A percentile compares a stretch with the other conserved stretches of the same genome.
These are phyloP conservation scores for Astrephomene gubernaculifera DNA, from an alignment of 139 green algal genomes.

Conservation along the genomic window DNA sequence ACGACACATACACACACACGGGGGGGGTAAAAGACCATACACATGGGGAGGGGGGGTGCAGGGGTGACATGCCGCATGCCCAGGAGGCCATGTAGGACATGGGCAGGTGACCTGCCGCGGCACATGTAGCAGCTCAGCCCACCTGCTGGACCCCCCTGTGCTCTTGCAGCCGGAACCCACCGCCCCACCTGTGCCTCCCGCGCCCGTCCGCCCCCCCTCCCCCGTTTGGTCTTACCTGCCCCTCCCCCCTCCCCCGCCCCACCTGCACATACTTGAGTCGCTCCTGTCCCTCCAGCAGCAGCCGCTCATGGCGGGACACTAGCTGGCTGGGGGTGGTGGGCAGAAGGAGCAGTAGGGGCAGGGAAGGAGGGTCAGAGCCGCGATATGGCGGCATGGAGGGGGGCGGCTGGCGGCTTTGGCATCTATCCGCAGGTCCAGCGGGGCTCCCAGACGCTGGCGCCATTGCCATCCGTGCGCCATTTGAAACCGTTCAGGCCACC, in stretches of 20 bases:
- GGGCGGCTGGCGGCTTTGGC: not conserved
- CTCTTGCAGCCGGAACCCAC: too few relatives aligned
- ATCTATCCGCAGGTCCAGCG: not conserved
- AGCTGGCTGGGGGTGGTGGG: not conserved
- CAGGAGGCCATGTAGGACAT: too few relatives aligned
- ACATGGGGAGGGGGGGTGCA: too few relatives aligned
- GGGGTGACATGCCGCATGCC: too few relatives aligned
- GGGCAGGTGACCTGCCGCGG: too few relatives aligned
- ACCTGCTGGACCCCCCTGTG: too few relatives aligned
- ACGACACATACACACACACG: too few relatives aligned
- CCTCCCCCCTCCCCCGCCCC: not conserved
- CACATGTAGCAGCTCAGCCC: not conserved
- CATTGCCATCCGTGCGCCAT: not conserved
- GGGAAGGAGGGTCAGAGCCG: not conserved
- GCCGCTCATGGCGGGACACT: constrained; percentile 1
- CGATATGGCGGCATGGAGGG: not conserved
- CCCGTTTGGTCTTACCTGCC: too few relatives aligned
- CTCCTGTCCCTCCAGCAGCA: constrained; percentile 42
- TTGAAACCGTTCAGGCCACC: not conserved
- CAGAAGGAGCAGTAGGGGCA: not conserved
- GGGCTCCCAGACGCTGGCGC: not conserved
- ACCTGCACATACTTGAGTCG: constrained; percentile 38
- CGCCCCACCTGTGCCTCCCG: too few relatives aligned
- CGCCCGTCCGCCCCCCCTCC: too few relatives aligned
- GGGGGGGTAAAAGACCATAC: too few relatives aligned